Conservation (phyloP, 116 monocot species). For the Posidonia oceanica region DNA sequence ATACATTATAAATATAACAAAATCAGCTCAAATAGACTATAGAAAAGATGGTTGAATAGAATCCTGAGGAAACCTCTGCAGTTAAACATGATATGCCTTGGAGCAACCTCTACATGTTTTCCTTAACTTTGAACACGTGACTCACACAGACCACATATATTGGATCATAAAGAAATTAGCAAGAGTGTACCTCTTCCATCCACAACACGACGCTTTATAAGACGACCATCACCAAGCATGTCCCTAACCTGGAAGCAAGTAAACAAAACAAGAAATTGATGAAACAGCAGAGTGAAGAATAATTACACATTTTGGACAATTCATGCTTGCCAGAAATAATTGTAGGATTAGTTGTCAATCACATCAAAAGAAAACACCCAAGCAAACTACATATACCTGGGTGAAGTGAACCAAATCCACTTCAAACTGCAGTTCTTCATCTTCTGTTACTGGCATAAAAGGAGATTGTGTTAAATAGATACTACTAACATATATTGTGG, state of each 20-base stretch:
- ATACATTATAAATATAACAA: no score
- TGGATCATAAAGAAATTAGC: background rate
- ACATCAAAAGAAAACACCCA: background rate
- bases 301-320: background rate
- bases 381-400: slow-evolving; percentile 37
- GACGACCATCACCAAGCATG: slow-evolving; percentile 99
- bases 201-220: slow-evolving; percentile 83
- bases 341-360: background rate
- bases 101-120: no score
- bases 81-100: no score
- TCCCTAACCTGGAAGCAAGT: slow-evolving; percentile 57
- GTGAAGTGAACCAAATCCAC: slow-evolving; percentile 74
- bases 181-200: slow-evolving; percentile 70
- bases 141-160: background rate
- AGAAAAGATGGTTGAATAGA: no score
- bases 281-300: background rate
- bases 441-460: slow-evolving; percentile 44
- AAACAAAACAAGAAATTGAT: background rate
- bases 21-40: no score
- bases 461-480: slow-evolving; percentile 68
- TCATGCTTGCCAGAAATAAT: background rate
- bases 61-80: no score
- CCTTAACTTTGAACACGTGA: no score
- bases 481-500: slow-evolving; percentile 51
- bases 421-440: slow-evolving; percentile 77